Conservation (phyloP, 768 basidiomycete species). For the Lyophyllum atratum region DNA sequence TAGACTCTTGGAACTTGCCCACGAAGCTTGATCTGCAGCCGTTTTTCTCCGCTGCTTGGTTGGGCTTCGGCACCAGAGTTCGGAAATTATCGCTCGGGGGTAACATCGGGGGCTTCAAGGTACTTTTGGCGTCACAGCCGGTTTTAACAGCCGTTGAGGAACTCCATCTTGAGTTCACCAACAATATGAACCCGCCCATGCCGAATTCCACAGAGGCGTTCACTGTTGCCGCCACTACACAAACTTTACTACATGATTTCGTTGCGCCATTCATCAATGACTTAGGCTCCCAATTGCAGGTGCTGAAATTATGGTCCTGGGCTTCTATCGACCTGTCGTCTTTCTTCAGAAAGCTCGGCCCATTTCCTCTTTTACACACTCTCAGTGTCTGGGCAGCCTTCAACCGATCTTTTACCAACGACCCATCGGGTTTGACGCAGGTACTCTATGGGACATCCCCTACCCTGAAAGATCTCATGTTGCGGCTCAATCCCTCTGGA, state of each 20-base stretch:
- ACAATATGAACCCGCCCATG: constrained; percentile 23
- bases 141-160: constrained; percentile 30
- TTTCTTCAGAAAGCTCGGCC: constrained; percentile 34
- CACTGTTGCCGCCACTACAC: neutral
- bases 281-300: constrained; percentile 33
- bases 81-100: constrained; percentile 36
- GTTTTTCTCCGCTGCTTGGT: constrained; percentile 41
- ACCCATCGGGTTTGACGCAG: constrained; percentile 36
- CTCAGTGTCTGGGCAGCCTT: constrained; percentile 42
- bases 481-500: constrained; percentile 40
- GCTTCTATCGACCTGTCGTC: constrained; percentile 40
- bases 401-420: constrained; percentile 33
- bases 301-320: constrained; percentile 42
- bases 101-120: constrained; percentile 35
- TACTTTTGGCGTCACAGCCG: constrained; percentile 34
- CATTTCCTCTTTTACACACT: constrained; percentile 33
- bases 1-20: constrained; percentile 42
- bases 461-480: constrained; percentile 33
- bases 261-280: constrained; percentile 44
- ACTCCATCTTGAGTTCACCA: constrained; percentile 41
- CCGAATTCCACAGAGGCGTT: constrained; percentile 8
- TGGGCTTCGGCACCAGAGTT: constrained; percentile 38
- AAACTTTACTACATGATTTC: constrained; percentile 26
- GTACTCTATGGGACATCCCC: constrained; percentile 31
- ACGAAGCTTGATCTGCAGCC: constrained; percentile 28